Conservation (phyloP, 257 asterid genomes). For the Solanum acaule region DNA sequence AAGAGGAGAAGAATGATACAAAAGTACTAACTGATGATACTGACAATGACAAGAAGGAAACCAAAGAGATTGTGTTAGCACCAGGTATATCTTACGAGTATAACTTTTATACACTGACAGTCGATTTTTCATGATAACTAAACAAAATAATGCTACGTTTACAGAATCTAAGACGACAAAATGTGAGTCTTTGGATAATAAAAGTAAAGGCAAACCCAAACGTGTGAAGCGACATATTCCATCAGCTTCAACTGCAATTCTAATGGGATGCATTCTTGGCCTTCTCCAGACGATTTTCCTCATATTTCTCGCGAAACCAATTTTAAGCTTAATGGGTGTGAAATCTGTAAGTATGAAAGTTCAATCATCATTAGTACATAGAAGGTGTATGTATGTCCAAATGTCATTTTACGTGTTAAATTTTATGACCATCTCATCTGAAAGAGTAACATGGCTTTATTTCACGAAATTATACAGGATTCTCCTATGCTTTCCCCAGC, state of each 20-base stretch:
- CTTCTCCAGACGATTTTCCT: constrained; percentile 64
- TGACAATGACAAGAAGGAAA: constrained; percentile 2
- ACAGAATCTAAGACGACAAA: constrained; percentile 4
- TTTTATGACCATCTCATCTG: neutral
- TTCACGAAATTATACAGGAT: constrained; percentile 28
- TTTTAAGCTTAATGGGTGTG: constrained; percentile 73
- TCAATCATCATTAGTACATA: neutral
- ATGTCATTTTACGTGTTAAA: neutral
- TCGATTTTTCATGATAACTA: neutral
- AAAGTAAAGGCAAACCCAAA: constrained; percentile 2
- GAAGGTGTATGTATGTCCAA: too few relatives aligned
- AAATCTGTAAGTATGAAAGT: constrained; percentile 63
- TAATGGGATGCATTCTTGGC: constrained; percentile 63
- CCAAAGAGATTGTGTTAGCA: constrained; percentile 9
- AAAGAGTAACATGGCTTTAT: neutral
- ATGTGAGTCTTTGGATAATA: constrained; percentile 14
- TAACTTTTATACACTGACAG: neutral
- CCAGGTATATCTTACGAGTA: constrained; percentile 1
- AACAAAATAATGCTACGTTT: neutral
- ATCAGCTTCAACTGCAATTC: constrained; percentile 91
- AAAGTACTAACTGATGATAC: neutral
- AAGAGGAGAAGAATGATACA: constrained; percentile 11
- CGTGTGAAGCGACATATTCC: constrained; percentile 50
- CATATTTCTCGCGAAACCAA: constrained; percentile 52
- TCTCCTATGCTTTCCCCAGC: constrained; percentile 83